These are phyloP conservation scores for Hirsutella thompsonii DNA, from an alignment of 2,329 filamentous ascomycete genomes.

Conservation along the genomic window DNA sequence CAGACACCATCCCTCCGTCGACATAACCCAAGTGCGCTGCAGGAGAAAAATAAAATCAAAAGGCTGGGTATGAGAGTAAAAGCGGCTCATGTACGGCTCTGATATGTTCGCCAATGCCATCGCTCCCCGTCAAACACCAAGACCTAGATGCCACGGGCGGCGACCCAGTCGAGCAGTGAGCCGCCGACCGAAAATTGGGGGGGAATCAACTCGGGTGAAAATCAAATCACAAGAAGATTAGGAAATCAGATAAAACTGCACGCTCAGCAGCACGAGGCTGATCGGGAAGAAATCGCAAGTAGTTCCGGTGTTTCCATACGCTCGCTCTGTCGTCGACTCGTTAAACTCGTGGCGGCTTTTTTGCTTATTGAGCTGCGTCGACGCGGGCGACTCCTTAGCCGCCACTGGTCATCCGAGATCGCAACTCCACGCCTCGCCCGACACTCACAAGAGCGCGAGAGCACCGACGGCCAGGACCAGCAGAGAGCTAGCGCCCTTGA, in stretches of 20 bases:
- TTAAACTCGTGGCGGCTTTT: conserved; percentile 21
- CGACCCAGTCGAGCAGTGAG: conserved; percentile 2
- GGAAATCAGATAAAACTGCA: background rate
- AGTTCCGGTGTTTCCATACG: background rate
- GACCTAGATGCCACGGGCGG: conserved; percentile 2
- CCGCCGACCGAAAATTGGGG: conserved; percentile 4
- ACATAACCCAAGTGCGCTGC: too few relatives aligned
- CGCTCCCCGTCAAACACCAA: conserved; percentile 9
- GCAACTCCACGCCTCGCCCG: background rate
- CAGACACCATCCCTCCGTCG: conserved; percentile 1
- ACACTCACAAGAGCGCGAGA: conserved; percentile 21
- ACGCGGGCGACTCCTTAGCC: conserved; percentile 6
- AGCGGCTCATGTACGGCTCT: conserved; percentile 6
- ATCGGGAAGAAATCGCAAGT: background rate
- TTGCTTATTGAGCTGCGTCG: background rate
- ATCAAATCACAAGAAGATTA: conserved; percentile 3
- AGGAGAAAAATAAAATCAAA: background rate
- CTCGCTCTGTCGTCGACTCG: conserved; percentile 11
- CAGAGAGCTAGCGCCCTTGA: conserved; percentile 21
- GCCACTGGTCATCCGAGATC: conserved; percentile 12
- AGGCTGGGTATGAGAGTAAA: conserved; percentile 1
- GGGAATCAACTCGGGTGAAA: conserved; percentile 3
- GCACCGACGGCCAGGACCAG: conserved; percentile 22
- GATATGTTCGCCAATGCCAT: conserved; percentile 1
- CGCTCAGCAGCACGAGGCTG: conserved; percentile 6